phyloP scores from a whole-genome alignment of 2,329 filamentous ascomycete species.

The Gnomoniopsis sp. region DNA sequence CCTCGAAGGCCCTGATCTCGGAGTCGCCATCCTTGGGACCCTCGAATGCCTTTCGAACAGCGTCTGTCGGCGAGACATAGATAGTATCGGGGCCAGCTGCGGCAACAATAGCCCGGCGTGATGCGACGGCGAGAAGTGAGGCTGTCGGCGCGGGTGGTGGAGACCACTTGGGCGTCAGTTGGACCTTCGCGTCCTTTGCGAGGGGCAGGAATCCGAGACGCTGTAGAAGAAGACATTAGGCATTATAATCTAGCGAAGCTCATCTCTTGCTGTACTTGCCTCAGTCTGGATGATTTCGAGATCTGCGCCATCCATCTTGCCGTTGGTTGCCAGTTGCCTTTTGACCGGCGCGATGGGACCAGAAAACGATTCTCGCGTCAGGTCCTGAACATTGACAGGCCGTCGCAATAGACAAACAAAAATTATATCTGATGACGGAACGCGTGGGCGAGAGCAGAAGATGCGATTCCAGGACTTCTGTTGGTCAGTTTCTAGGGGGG shows the following conservation, averaged over 20 bases:
- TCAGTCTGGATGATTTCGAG: slow-evolving; percentile 80
- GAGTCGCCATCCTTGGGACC: slow-evolving; percentile 55
- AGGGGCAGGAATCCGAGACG: slow-evolving; percentile 78
- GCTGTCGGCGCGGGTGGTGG: slow-evolving; percentile 71
- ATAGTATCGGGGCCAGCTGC: slow-evolving; percentile 82
- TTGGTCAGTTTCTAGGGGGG: background rate
- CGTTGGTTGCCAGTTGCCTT: slow-evolving; percentile 32
- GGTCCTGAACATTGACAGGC: slow-evolving; percentile 8
- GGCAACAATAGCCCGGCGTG: slow-evolving; percentile 75
- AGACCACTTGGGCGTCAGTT: slow-evolving; percentile 76
- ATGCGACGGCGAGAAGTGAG: slow-evolving; percentile 80
- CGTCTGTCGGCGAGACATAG: slow-evolving; percentile 71
- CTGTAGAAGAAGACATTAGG: slow-evolving; percentile 34
- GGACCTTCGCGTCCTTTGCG: slow-evolving; percentile 77
- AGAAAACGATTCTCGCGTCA: slow-evolving; percentile 11
- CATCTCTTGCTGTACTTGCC: slow-evolving; percentile 48
- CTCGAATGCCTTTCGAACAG: slow-evolving; percentile 72
- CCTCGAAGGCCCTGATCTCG: slow-evolving; percentile 67
- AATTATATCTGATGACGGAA: background rate
- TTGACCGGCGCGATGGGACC: slow-evolving; percentile 15
- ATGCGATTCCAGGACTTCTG: background rate
- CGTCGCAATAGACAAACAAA: background rate
- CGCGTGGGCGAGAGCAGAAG: background rate
- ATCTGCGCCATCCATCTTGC: slow-evolving; percentile 54
- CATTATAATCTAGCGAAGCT: slow-evolving; percentile 4